Evolutionary conservation across 306 rosid genomes (phyloP).

Genomic region (Cicer chorassanicum): DNA sequence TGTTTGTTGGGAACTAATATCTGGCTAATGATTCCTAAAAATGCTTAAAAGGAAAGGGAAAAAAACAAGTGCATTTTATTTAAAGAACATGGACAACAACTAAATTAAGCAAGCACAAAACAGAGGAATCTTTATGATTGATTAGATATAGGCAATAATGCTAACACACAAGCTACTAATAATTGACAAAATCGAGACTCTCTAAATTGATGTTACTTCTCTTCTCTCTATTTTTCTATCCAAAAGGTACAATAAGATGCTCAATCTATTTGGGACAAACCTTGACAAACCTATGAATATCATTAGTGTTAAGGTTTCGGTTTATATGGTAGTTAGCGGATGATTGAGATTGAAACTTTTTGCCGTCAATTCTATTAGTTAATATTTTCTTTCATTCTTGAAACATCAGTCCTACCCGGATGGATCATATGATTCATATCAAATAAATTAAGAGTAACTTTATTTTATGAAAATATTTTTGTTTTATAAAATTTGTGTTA

Average conservation of each 20-base stretch:
- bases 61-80: conserved; percentile 19
- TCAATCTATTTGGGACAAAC: conserved; percentile 44
- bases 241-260: conserved; percentile 7
- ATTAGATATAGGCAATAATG: conserved; percentile 24
- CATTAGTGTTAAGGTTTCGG: conserved; percentile 42
- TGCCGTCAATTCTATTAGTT: conserved; percentile 43
- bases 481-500: no score
- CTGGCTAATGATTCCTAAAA: conserved; percentile 33
- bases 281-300: conserved; percentile 44
- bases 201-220: background rate
- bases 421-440: no score
- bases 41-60: background rate
- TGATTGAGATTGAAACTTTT: conserved; percentile 41
- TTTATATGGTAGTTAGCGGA: conserved; percentile 46
- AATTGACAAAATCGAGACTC: conserved; percentile 22
- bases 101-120: conserved; percentile 33
- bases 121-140: conserved; percentile 35
- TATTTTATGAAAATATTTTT: no score
- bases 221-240: conserved; percentile 30
- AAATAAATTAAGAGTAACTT: no score
- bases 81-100: conserved; percentile 37
- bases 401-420: no score
- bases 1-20: conserved; percentile 11
- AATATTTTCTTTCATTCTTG: no score
- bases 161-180: background rate